Evolutionary conservation across 345 rosid genomes (phyloP).

Genomic region (Pseudoturritis turrita): DNA sequence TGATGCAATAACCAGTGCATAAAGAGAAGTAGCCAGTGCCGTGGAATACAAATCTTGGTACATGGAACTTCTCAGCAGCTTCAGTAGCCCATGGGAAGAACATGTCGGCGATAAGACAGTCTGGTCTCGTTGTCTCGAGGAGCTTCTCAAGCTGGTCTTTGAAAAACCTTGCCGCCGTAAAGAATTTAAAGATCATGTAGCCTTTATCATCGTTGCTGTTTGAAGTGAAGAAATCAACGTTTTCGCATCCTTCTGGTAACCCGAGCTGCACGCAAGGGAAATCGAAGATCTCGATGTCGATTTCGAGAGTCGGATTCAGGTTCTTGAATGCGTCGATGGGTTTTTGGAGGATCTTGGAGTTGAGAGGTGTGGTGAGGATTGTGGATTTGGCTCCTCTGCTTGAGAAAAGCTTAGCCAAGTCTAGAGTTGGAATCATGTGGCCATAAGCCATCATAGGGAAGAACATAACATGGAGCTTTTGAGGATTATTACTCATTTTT

Average conservation of each 20-base stretch:
- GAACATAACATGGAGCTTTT: slow-evolving; percentile 35
- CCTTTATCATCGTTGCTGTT: neutral
- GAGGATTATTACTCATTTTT: slow-evolving; percentile 23
- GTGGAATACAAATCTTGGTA: slow-evolving; percentile 53
- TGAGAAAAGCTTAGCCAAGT: slow-evolving; percentile 56
- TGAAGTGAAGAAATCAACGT: slow-evolving; percentile 10
- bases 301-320: slow-evolving; percentile 3
- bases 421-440: slow-evolving; percentile 48
- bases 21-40: slow-evolving; percentile 44
- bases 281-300: slow-evolving; percentile 18
- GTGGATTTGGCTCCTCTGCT: slow-evolving; percentile 42
- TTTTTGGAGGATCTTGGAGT: slow-evolving; percentile 32
- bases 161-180: slow-evolving; percentile 2
- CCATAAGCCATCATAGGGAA: slow-evolving; percentile 57
- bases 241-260: slow-evolving; percentile 39
- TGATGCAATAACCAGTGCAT: slow-evolving; percentile 21
- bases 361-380: slow-evolving; percentile 48
- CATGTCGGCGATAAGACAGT: slow-evolving; percentile 47
- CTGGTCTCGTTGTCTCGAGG: slow-evolving; percentile 12
- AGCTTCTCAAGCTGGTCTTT: slow-evolving; percentile 27
- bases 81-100: slow-evolving; percentile 58
- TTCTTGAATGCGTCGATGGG: slow-evolving; percentile 27
- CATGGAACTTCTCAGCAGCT: slow-evolving; percentile 36
- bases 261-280: slow-evolving; percentile 36
- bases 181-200: neutral